Base-by-base conservation (phyloP, 495 filamentous ascomycete species). In the Trichoderma parareesei region DNA sequence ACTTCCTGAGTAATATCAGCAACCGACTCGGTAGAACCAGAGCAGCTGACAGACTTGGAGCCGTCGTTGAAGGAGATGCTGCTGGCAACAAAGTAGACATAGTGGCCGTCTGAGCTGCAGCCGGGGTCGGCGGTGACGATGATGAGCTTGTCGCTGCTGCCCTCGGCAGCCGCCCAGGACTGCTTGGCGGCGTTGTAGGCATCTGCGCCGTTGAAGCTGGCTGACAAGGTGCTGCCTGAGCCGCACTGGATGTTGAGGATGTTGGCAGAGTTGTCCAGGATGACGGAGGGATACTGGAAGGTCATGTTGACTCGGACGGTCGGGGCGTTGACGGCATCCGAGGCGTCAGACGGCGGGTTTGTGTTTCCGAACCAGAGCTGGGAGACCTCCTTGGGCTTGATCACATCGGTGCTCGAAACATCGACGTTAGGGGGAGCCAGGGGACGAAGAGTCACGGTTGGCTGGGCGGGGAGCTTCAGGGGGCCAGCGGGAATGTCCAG, bases 101-200 rank as follows among this genome's bases (percentile, higher is more conserved):
- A 55, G 48, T 55, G 48, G 18, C 48, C 48, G 33, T 55, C 48
- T 27, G 48, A 55, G n/a, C 48, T 55, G 20, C 48, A 55, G 5
- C 48, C 48, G 33, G 48, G 33, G n/a, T n/a, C 48, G 33, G 48
- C 48, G 18, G 48, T 27, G 48, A 55, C 33, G 16, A 55, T 33
- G 18, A 55, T 55, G n/a, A 55, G 48, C n/a, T 1, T 55, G 18
- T 20, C 11, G 8, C 8, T 14, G 33, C 20, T 55, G 7, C 48
- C 48, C 48, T 55, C 18, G 3, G 48, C 48, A 5, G 16, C 48
- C 6, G 48, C 48, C 48, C 48, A 55, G 16, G 48, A 55, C 3
- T 8, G 5, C 33, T 55, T 55, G n/a, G 48, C 48, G 14, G 48
- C 48, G 11, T 55, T 55, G 33, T 55, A 55, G 5, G 48, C 48